phyloP scores from a whole-genome alignment of 2,329 filamentous ascomycete genomes.

The Stagonosporopsis cucurbitacearum region DNA sequence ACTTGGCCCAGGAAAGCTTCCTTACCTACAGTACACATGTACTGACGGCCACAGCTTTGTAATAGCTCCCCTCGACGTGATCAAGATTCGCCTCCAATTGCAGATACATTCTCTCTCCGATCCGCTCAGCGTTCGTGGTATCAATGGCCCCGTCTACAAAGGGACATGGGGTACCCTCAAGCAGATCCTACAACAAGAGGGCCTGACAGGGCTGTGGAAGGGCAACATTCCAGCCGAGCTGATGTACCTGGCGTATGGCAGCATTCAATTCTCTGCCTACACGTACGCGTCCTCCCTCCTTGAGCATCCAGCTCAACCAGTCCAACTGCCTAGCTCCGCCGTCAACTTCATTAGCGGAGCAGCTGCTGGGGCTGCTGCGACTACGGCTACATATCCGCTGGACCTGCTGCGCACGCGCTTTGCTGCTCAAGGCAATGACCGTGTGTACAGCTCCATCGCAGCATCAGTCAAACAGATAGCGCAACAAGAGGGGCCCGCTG shows the following conservation, averaged over 20 bases:
- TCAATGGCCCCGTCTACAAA: conserved; percentile 65
- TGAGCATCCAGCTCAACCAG: conserved; percentile 54
- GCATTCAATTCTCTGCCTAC: conserved; percentile 89
- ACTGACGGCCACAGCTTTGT: conserved; percentile 69
- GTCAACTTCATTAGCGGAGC: conserved; percentile 87
- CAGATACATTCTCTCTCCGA: conserved; percentile 85
- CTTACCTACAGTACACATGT: not conserved
- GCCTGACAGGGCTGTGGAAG: conserved; percentile 89
- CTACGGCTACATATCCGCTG: conserved; percentile 85
- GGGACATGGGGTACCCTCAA: conserved; percentile 78
- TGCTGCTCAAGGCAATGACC: conserved; percentile 85
- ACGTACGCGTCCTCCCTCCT: conserved; percentile 74
- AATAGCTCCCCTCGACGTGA: conserved; percentile 92
- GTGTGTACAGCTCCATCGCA: conserved; percentile 76
- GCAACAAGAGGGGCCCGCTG: conserved; percentile 73
- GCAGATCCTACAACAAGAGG: conserved; percentile 80
- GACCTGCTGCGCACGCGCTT: conserved; percentile 94
- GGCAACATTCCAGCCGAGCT: conserved; percentile 95
- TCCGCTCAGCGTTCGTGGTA: conserved; percentile 63
- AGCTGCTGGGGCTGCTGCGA: conserved; percentile 80
- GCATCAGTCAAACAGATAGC: conserved; percentile 75
- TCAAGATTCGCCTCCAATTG: conserved; percentile 97
- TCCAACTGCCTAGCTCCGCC: conserved; percentile 67
- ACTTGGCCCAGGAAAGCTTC: not conserved
- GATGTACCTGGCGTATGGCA: conserved; percentile 90